Evolutionary conservation across 805 yeast species (phyloP), one percentile per base, ranked within the genome.

Genomic region (Wickerhamomyces pijperi): DNA sequence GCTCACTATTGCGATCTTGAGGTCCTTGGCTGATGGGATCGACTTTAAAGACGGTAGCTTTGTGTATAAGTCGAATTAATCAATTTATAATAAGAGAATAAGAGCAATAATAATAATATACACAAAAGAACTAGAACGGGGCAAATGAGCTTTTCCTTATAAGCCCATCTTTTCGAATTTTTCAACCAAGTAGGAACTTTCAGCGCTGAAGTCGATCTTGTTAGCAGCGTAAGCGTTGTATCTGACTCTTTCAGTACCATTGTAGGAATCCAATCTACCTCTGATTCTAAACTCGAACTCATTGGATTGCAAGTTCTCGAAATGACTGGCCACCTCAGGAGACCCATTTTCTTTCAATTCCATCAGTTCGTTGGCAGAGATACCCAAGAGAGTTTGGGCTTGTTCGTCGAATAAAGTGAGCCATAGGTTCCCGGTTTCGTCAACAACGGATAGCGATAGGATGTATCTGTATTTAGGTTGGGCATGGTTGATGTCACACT

Each of bases 371-470:
- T 85, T 83, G 0, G 90, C 78, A 38, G 68, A 63, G 21, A 74
- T 67, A 1, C 79, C 84, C 39, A 90, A 63, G 34, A 92, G 59
- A 46, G 68, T 67, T 34, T 66, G 67, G 2, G 94, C 97, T 45
- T 80, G 82, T 15, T 82, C 90, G 58, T 92, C 95, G 54, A 92
- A 92, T 42, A 82, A 65, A 1, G 94, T 81, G 25, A 84, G 63
- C 94, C 96, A 87, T 43, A 87, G 56, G 57, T 82, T 87, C 17
- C 88, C 94, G 4, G 94, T 72, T 48, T 68, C 67, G 59, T 92
- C 98, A 52, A 78, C 69, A n/a, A 87, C 72, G 3, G 85, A 74
- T 35, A 77, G 58, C n/a, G 81, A 78, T 49, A 90, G 59, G 39
- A 87, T 77, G 50, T 83, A 92, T 58, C 97, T 74, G 64, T 83